phyloP scores from a whole-genome alignment of 257 asterid species.

The Solanum gracilifrons region DNA sequence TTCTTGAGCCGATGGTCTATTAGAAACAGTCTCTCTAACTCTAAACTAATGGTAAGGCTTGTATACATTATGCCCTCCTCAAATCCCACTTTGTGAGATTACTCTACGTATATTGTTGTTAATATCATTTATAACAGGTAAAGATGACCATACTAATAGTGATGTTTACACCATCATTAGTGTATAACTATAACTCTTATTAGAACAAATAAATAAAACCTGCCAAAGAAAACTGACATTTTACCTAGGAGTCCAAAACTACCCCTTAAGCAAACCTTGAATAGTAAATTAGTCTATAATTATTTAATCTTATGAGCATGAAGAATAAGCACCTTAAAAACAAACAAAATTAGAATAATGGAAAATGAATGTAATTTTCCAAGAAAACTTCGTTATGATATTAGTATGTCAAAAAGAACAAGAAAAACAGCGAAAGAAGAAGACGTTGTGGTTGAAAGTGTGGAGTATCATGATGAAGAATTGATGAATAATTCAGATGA shows the following conservation, averaged over 20 bases:
- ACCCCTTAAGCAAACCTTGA: neutral
- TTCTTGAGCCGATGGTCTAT: neutral
- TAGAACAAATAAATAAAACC: neutral
- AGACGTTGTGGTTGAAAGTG: neutral
- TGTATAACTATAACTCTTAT: neutral
- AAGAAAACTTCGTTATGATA: conserved; percentile 1
- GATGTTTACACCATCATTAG: neutral
- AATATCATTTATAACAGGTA: no score
- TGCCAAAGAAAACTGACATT: conserved; percentile 2
- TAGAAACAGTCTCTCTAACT: neutral
- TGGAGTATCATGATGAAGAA: neutral
- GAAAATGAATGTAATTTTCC: neutral
- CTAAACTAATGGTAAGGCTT: no score
- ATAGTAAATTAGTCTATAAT: neutral
- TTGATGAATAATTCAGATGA: neutral
- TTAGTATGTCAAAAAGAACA: conserved; percentile 6
- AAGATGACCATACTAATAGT: neutral
- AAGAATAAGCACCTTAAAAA: neutral
- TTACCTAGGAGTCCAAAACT: neutral
- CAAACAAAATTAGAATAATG: neutral
- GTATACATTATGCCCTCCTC: neutral
- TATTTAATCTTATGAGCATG: neutral
- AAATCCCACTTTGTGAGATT: neutral
- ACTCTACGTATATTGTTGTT: neutral
- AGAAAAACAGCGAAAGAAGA: neutral